Evolutionary conservation across 1,284 basidiomycete species (phyloP).

Genomic region (Spongispora temasekensis): DNA sequence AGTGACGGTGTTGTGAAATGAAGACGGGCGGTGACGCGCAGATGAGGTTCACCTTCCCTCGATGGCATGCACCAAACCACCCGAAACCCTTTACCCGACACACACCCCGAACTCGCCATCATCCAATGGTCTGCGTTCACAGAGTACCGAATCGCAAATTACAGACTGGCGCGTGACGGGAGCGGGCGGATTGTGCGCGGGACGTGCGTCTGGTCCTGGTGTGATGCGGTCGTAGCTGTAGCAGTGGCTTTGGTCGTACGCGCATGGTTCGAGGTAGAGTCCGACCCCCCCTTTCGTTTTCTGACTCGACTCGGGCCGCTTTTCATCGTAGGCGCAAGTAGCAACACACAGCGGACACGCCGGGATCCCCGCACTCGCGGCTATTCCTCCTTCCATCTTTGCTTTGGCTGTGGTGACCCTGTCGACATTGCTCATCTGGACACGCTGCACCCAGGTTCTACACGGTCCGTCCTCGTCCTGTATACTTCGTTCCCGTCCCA

Average conservation of each 20-base stretch:
- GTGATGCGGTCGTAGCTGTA: conserved; percentile 38
- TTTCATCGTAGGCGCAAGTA: background rate
- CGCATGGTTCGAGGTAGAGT: background rate
- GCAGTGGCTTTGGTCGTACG: conserved; percentile 6
- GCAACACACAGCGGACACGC: too few species aligned
- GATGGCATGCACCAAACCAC: background rate
- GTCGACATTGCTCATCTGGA: conserved; percentile 28
- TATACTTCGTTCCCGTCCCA: background rate
- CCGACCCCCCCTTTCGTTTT: background rate
- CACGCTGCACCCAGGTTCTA: conserved; percentile 49
- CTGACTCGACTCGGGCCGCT: too few species aligned
- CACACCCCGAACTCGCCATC: background rate
- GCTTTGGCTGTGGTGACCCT: conserved; percentile 9
- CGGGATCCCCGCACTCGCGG: background rate
- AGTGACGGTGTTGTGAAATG: too few species aligned
- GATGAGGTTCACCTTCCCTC: too few species aligned
- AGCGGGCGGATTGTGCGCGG: conserved; percentile 36
- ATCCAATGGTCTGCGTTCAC: conserved; percentile 42
- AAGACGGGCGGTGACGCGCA: too few species aligned
- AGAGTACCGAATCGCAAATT: conserved; percentile 59
- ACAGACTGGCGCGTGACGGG: conserved; percentile 44
- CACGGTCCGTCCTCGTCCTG: conserved; percentile 47
- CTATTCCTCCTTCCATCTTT: background rate
- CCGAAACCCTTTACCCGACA: background rate
- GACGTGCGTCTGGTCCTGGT: conserved; percentile 37